phyloP scores from a whole-genome alignment of 2,329 filamentous ascomycete species.

The Gnomoniopsis sp. region DNA sequence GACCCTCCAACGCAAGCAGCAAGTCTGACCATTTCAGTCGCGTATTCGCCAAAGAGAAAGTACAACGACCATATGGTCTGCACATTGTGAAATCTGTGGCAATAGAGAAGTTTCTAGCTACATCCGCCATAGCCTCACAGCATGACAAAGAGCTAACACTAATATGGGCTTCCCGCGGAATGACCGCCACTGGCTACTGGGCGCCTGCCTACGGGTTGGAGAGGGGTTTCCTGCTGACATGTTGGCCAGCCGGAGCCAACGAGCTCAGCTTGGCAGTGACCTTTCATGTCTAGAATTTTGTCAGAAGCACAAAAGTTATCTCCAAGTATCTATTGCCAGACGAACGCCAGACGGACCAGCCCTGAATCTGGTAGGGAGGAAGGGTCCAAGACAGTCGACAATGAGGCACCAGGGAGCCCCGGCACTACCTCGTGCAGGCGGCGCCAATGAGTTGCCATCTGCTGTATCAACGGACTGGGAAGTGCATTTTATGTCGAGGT shows the following conservation, averaged over 20 bases:
- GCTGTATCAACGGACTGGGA: neutral
- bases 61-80: neutral
- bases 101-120: neutral
- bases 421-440: neutral
- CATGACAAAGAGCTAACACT: neutral
- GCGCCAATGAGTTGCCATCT: neutral
- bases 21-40: neutral
- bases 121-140: neutral
- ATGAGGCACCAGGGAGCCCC: conserved; percentile 8
- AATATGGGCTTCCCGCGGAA: neutral
- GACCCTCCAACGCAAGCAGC: neutral
- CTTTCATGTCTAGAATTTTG: neutral
- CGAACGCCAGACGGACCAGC: neutral
- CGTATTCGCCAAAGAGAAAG: neutral
- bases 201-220: neutral
- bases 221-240: neutral
- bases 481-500: conserved; percentile 3
- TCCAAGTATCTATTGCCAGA: neutral
- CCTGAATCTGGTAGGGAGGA: neutral
- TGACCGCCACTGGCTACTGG: neutral
- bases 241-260: neutral
- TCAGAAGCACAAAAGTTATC: neutral
- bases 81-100: neutral
- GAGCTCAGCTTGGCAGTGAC: neutral
- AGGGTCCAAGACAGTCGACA: neutral